Base-by-base conservation (phyloP, 495 filamentous ascomycete species). In the Chaetomium tenue region DNA sequence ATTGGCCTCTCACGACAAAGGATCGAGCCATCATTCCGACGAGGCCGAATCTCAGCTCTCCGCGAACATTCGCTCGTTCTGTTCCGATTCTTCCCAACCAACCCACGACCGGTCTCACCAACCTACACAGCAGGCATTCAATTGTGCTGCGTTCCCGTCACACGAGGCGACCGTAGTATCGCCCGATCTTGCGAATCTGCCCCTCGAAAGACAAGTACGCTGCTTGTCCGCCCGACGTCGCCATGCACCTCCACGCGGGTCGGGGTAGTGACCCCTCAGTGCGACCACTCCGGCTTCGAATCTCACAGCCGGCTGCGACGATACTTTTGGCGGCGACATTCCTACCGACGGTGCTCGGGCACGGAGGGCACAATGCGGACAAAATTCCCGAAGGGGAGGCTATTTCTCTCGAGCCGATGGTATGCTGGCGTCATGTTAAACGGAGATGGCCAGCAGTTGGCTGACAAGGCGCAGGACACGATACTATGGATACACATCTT, bases 401-500 rank as follows among this genome's bases (percentile, higher is more conserved):
- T 30, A 78, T 94, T 67, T 94, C 91, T n/a, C 71, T 76, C 18
- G 93, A 98, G 40, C 93, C 94, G 0, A 86, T 98, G 68, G 92
- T 93, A 86, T 61, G 88, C 83, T 51, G 33, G 61, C 57, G 23
- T 12, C 37, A 15, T 52, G 65, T 60, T 55, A 64, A 69, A 54
- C 73, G 63, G 15, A 20, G 26, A 42, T 12, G 23, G 47, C 12
- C 11, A 25, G 30, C 46, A 33, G n/a, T 33, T 23, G 18, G 42
- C 63, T 61, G 60, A 64, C 55, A 46, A 37, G 18, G 22, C 30
- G 15, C 65, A 93, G 89, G 91, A 97, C 69, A 80, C 86, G 56
- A 94, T 84, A 70, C 74, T 98, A 87, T 98, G 93, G 94, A 79
- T 88, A 33, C 94, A 98, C 75, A 97, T 98, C 69, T 82, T 95